Base-by-base conservation (phyloP, 108 stramenopile genomes). In the Skeletonema costatum region DNA sequence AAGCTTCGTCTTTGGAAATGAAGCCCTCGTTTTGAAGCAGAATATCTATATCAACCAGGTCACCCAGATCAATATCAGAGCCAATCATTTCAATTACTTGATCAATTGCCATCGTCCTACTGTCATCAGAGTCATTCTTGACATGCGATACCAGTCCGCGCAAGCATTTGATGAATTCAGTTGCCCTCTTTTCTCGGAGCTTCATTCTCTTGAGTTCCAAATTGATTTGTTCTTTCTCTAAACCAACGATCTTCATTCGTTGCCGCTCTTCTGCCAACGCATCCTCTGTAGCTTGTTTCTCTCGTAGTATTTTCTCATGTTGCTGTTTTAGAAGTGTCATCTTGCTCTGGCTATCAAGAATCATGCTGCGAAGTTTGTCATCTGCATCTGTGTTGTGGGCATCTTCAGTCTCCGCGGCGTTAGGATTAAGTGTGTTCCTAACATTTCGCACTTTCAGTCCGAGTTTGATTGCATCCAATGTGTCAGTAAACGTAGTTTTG, bases 391-490 rank as follows among this genome's bases (percentile, higher is more conserved):
- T 6, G 5, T 51, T 51, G n/a, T n/a, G 19, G 4, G 10, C n/a
- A 51, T 51, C 50, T 19, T 46, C 44, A n/a, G 44, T 46, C 44
- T n/a, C 16, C 44, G 5, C 21, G 1, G 25, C 21, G 53, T 25
- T 29, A 56, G 25, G 9, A 25, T 33, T 39, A 11, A 33, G 16
- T 11, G 41, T 13, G 25, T 71, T 71, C 2, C 39, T 71, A n/a
- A 71, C 31, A 21, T 41, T 71, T n/a, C 42, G 70, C 21, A 71
- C 0, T 41, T 41, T 60, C 16, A 60, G 19, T 41, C 70, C 70
- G 58, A 71, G 60, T 19, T 71, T 60, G 60, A 71, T 60, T 11
- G 59, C 70, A 13, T 44, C 60, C 21, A 60, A 21, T 13, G 70
- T 71, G 1, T 71, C 70, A 17, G 60, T 13, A 8, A 41, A 41